These are phyloP conservation scores for Glarea lozoyensis DNA, from an alignment of 495 filamentous ascomycete species.

Conservation along the genomic window DNA sequence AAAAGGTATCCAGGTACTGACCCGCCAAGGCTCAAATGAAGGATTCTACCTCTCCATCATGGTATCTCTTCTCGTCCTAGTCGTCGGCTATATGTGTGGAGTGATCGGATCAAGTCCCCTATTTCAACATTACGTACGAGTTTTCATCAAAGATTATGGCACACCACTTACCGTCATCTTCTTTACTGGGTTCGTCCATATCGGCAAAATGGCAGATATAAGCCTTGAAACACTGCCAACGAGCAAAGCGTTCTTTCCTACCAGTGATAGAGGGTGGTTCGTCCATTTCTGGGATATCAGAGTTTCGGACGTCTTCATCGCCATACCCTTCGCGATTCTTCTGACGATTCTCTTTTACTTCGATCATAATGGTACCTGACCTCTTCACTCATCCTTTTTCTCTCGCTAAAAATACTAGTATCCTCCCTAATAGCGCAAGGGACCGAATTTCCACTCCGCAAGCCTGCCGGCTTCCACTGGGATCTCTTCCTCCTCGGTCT, in stretches of 20 bases:
- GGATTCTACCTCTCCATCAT: slow-evolving; percentile 68
- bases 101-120: slow-evolving; percentile 59
- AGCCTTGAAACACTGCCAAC: slow-evolving; percentile 58
- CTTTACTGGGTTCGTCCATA: slow-evolving; percentile 80
- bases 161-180: slow-evolving; percentile 77
- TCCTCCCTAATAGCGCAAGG: slow-evolving; percentile 87
- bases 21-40: slow-evolving; percentile 46
- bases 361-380: slow-evolving; percentile 67
- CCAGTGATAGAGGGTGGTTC: slow-evolving; percentile 69
- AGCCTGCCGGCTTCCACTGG: slow-evolving; percentile 95
- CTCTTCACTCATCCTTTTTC: not conserved
- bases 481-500: slow-evolving; percentile 86
- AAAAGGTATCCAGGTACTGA: slow-evolving; percentile 74
- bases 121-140: slow-evolving; percentile 61
- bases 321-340: slow-evolving; percentile 79
- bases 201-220: slow-evolving; percentile 66
- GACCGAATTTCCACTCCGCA: slow-evolving; percentile 82
- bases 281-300: slow-evolving; percentile 80
- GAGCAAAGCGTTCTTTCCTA: slow-evolving; percentile 74
- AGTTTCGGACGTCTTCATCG: slow-evolving; percentile 70
- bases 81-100: slow-evolving; percentile 60
- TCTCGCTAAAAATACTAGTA: slow-evolving; percentile 37
- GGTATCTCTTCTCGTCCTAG: slow-evolving; percentile 64
- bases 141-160: slow-evolving; percentile 79
- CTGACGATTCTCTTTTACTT: slow-evolving; percentile 89